Evolutionary conservation across 306 rosid genomes (phyloP), one percentile per base, ranked within the genome.

Genomic region (Albizia julibrissin): DNA sequence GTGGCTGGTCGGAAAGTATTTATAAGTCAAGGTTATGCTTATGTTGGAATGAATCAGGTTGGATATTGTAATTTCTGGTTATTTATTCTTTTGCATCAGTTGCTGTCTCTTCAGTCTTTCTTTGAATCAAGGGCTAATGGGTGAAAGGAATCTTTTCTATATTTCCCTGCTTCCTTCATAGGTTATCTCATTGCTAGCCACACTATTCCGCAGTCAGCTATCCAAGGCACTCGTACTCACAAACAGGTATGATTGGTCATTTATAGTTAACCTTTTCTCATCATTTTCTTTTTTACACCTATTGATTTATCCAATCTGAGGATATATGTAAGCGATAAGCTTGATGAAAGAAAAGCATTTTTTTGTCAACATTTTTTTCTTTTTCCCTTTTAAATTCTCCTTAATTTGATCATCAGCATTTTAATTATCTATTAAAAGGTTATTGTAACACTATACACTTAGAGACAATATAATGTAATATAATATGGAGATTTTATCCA

Each of bases 21-120:
- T 87, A 69, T 93, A 72, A 90, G 87, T 29, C 94, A 89, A 87
- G 98, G 99, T 80, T 75, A 85, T 87, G 99, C 97, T 52, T 93
- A 87, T 81, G 87, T 95, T 74, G 96, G 98, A 67, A 87, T 89
- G 86, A 89, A 83, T 89, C 99, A 95, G 98, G 99, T 95, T 85
- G 80, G 70, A 49, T 21, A 69, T 70, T 42, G 69, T 79, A 65
- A 69, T 69, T 84, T 70, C 39, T 66, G 81, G 76, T 77, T 43
- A 1, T 14, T 43, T 71, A 22, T n/a, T 71, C 16, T 44, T 71
- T n/a, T 44, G n/a, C 34, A 31, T 26, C 6, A 65, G 67, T 75
- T 83, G 72, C 26, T 58, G 79, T 79, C 73, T 79, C 42, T 79
- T 54, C 31, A 21, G 56, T 79, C 47, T 80, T 69, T 62, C 75